Evolutionary conservation across 179 eudicot genomes (phyloP).

Genomic region (Vitellaria paradoxa): DNA sequence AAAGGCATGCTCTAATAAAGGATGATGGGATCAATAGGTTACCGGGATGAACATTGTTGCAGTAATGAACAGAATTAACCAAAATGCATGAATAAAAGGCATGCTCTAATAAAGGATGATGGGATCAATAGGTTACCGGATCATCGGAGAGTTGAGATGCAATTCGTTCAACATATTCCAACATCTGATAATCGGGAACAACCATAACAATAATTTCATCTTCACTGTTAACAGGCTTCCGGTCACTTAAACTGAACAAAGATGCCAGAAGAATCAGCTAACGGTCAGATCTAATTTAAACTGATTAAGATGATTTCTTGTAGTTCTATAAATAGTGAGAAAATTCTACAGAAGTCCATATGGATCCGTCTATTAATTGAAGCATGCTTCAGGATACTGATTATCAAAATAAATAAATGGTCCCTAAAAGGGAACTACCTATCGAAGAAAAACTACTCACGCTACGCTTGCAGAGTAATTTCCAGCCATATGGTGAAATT

Average conservation of each 20-base stretch:
- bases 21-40: slow-evolving; percentile 21
- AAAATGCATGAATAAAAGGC: not conserved
- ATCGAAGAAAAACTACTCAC: not conserved
- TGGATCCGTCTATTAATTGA: not conserved
- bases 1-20: not conserved
- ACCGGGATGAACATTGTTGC: slow-evolving; percentile 67
- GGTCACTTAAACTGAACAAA: slow-evolving; percentile 77
- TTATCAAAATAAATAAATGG: not conserved
- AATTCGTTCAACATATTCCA: slow-evolving; percentile 76
- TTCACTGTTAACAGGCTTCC: slow-evolving; percentile 81
- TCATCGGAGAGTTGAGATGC: slow-evolving; percentile 87
- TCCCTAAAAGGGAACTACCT: not conserved
- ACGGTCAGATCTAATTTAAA: not conserved
- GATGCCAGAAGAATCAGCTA: slow-evolving; percentile 1
- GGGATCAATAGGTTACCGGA: slow-evolving; percentile 49
- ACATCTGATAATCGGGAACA: slow-evolving; percentile 98
- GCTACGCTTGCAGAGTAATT: not conserved
- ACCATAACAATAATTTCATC: slow-evolving; percentile 97
- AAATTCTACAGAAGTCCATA: not conserved
- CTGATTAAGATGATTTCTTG: not conserved
- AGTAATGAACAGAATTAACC: too few relatives aligned
- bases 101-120: not conserved
- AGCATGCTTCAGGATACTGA: not conserved
- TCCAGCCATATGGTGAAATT: not conserved
- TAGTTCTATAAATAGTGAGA: not conserved